These are phyloP conservation scores for Oryza australiensis DNA, from an alignment of 176 grass and related monocot species.

Conservation along the genomic window DNA sequence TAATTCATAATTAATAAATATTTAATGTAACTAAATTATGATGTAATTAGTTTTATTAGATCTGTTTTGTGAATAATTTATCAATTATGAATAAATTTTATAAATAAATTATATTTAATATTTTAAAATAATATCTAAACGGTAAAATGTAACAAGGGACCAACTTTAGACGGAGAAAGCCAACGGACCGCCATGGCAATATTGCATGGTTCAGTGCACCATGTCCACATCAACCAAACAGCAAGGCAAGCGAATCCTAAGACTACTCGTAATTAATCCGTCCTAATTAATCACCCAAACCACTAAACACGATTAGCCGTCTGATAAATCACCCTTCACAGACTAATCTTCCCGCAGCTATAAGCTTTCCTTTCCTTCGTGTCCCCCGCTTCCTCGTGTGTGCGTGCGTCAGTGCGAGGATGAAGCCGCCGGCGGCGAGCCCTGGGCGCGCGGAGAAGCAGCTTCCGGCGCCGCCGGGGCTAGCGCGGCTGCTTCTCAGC, in stretches of 20 bases:
- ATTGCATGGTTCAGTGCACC: constrained; percentile 3
- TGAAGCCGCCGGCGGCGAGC: constrained; percentile 57
- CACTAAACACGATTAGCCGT: not conserved
- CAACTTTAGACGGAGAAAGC: too few relatives aligned
- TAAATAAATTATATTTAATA: too few relatives aligned
- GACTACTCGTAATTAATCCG: not conserved
- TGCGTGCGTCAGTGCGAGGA: too few relatives aligned
- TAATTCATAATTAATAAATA: too few relatives aligned
- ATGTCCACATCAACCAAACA: not conserved
- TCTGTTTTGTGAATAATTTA: too few relatives aligned
- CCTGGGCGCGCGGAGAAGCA: constrained; percentile 58
- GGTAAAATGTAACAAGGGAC: too few relatives aligned
- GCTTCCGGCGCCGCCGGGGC: constrained; percentile 46
- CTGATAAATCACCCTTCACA: not conserved
- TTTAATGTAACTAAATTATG: too few relatives aligned
- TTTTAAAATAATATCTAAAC: too few relatives aligned
- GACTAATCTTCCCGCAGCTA: not conserved
- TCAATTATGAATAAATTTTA: too few relatives aligned
- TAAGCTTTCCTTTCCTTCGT: constrained; percentile 13
- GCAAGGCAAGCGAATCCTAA: constrained; percentile 37
- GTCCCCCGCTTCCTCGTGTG: not conserved
- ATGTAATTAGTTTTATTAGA: too few relatives aligned
- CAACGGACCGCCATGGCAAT: too few relatives aligned
- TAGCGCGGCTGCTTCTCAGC: constrained; percentile 63
- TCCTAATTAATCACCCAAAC: not conserved